Base-by-base conservation (phyloP, 2,329 filamentous ascomycete species). In the Scytalidium lignicola region DNA sequence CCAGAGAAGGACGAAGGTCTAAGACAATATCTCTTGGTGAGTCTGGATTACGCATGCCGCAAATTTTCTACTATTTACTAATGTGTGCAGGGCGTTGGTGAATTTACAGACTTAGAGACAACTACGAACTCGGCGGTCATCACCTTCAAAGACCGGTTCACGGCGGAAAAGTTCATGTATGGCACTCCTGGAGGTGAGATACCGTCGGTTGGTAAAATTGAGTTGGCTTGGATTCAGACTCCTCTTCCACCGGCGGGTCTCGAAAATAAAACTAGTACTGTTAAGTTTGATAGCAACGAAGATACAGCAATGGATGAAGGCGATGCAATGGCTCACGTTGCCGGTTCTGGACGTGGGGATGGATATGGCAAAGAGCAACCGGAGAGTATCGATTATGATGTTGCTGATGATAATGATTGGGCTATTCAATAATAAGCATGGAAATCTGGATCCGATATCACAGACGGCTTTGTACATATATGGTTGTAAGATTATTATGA, bases 81-180 rank as follows among this genome's bases (percentile, higher is more conserved):
- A 20, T 1, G 5, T 37, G 32, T 9, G 10, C 46, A 84, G 81
- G 78, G 78, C 52, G 70, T 84, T 26, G 82, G 81, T 46, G 82
- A 85, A 51, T 84, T 82, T 56, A 75, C 76, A 29, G 75, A 77
- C 23, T 75, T 86, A 23, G 72, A 80, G 28, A 69, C 72, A 3
- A 72, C 70, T 2, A 64, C 74, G 0, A 54, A 66, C 1, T 63
- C 67, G 0, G 79, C 82, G 1, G 69, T 76, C 47, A 76, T 87
- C 46, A 78, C 76, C 5, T 87, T 87, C 63, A 81, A 79, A 50
- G 82, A 86, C 59, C 79, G 83, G 50, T 80, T 80, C 62, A 84
- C 85, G 13, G 88, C 86, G 3, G 88, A 92, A 63, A 82, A 76
- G 55, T 84, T 86, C 58, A 79, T 78, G 69, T 79, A 80, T 58